Conservation (phyloP, 192 early-diverging fungal species). For the Coemansia sp. region DNA sequence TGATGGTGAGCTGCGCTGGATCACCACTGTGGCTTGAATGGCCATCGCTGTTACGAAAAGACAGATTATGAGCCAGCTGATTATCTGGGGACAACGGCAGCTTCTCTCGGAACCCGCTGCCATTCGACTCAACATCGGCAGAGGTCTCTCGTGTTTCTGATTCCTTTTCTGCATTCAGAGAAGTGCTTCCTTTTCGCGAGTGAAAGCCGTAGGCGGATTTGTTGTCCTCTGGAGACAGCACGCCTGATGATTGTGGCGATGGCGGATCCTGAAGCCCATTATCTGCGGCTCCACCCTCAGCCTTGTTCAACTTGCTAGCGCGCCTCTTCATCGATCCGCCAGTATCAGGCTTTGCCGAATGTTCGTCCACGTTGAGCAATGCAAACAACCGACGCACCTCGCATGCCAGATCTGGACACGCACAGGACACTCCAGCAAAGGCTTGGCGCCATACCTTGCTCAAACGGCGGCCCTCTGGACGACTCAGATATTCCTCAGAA, state of each 20-base stretch:
- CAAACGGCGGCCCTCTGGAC: conserved; percentile 52
- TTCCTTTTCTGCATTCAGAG: not conserved
- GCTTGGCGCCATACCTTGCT: conserved; percentile 57
- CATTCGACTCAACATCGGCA: not conserved
- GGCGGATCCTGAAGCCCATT: not conserved
- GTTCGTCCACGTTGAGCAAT: conserved; percentile 48
- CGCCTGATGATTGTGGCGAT: conserved; percentile 4
- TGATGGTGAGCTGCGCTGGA: not conserved
- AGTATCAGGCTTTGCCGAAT: conserved; percentile 10
- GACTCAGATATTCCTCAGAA: conserved; percentile 42
- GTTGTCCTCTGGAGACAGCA: conserved; percentile 22
- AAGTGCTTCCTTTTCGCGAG: conserved; percentile 25
- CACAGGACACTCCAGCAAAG: conserved; percentile 47
- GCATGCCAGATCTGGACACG: conserved; percentile 33
- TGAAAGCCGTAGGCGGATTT: conserved; percentile 4
- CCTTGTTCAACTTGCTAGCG: conserved; percentile 22
- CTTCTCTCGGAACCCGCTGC: conserved; percentile 6
- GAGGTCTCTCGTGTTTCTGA: not conserved
- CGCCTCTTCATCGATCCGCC: conserved; percentile 24
- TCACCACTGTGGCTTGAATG: not conserved
- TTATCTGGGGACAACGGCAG: not conserved
- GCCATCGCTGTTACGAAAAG: conserved; percentile 17
- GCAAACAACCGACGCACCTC: conserved; percentile 43
- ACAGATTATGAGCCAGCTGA: not conserved
- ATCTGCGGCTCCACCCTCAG: conserved; percentile 1